Evolutionary conservation across 371 early-diverging fungal genomes (phyloP).

Genomic region (Lichtheimia ornata): DNA sequence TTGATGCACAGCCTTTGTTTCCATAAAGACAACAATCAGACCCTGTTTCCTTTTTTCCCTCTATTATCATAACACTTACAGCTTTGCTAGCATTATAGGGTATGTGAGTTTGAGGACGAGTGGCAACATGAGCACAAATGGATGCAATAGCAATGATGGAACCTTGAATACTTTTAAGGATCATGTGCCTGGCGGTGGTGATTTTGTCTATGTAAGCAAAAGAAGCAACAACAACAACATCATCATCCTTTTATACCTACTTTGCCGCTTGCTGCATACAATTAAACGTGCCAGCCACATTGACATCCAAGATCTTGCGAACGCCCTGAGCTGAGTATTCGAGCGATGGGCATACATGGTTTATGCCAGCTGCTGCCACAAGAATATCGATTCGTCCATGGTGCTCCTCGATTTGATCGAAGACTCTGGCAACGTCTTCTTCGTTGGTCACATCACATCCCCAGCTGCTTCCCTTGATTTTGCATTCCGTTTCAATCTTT

Average conservation of each 20-base stretch:
- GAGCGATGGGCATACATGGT: conserved; percentile 23
- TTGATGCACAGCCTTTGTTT: conserved; percentile 30
- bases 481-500: conserved; percentile 20
- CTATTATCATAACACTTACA: too few relatives aligned
- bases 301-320: conserved; percentile 33
- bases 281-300: conserved; percentile 33
- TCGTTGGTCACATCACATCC: conserved; percentile 40
- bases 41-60: too few relatives aligned
- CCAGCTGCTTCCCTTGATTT: conserved; percentile 36
- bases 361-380: conserved; percentile 30
- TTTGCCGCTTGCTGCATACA: conserved; percentile 41
- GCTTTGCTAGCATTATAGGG: conserved; percentile 51
- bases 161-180: conserved; percentile 13
- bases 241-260: conserved; percentile 11
- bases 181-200: conserved; percentile 44
- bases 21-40: too few relatives aligned
- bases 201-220: conserved; percentile 43
- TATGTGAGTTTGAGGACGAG: conserved; percentile 37
- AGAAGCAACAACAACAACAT: conserved; percentile 18
- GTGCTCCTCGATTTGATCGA: conserved; percentile 28
- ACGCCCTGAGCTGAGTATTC: conserved; percentile 28
- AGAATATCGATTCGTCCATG: conserved; percentile 31
- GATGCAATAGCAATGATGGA: conserved; percentile 5
- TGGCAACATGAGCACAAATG: conserved; percentile 37
- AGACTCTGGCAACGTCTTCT: conserved; percentile 29